Conservation (phyloP, 2,329 filamentous ascomycete species). For the Aspergillus pseudonomiae region DNA sequence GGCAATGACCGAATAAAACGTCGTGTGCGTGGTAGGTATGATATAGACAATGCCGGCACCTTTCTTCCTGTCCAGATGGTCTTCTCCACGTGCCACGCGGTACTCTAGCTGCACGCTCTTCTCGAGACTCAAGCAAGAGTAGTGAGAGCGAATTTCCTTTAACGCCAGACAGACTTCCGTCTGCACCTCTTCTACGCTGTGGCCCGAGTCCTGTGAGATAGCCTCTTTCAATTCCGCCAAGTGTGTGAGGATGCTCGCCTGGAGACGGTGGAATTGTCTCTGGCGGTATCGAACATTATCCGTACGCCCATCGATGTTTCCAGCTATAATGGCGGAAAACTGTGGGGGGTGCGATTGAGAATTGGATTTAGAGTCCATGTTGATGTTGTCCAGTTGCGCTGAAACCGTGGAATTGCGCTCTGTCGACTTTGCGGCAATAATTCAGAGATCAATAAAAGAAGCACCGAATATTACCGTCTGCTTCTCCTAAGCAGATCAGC, state of each 20-base stretch:
- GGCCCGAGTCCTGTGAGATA: slow-evolving; percentile 34
- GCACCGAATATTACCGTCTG: not conserved
- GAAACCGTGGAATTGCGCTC: not conserved
- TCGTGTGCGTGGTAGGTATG: slow-evolving; percentile 51
- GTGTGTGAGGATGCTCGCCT: slow-evolving; percentile 33
- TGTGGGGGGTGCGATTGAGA: not conserved
- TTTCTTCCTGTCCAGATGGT: slow-evolving; percentile 16
- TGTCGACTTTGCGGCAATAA: not conserved
- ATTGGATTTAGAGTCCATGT: not conserved
- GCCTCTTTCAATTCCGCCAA: slow-evolving; percentile 34
- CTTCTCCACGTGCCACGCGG: slow-evolving; percentile 24
- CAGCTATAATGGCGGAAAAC: slow-evolving; percentile 33
- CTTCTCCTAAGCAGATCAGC: not conserved
- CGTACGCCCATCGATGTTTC: slow-evolving; percentile 43
- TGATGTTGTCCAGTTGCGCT: not conserved
- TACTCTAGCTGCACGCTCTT: slow-evolving; percentile 23
- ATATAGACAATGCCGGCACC: slow-evolving; percentile 47
- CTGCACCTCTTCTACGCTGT: slow-evolving; percentile 36
- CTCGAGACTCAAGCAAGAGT: slow-evolving; percentile 20
- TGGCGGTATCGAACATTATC: slow-evolving; percentile 44
- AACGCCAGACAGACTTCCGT: slow-evolving; percentile 30
- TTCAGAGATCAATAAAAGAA: not conserved
- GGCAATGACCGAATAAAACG: slow-evolving; percentile 51
- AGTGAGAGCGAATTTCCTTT: slow-evolving; percentile 31
- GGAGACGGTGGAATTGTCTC: slow-evolving; percentile 42